phyloP scores from a whole-genome alignment of 1,284 basidiomycete genomes.

The Leccinum subrobustum region DNA sequence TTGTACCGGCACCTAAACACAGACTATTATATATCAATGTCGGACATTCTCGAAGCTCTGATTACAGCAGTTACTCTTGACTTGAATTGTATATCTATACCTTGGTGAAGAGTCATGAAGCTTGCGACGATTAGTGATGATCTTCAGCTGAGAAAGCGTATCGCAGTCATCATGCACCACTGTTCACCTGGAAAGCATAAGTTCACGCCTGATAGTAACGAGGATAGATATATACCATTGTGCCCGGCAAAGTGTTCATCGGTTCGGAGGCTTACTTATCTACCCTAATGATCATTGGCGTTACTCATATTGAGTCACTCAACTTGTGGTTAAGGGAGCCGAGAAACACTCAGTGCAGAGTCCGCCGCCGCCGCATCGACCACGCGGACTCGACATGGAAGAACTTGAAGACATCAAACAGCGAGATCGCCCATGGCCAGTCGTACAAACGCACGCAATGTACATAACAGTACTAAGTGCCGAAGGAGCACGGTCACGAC shows the following conservation, averaged over 20 bases:
- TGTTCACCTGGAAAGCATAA: not conserved
- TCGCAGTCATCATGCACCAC: not conserved
- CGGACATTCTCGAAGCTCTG: not conserved
- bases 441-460: not conserved
- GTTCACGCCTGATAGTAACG: not conserved
- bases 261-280: not conserved
- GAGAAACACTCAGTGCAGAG: not conserved
- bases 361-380: not conserved
- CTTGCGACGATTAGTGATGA: not conserved
- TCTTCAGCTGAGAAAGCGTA: not conserved
- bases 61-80: not conserved
- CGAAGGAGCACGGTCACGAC: not conserved
- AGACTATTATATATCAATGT: constrained; percentile 2
- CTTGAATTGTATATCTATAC: not conserved
- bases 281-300: not conserved
- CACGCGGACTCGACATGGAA: not conserved
- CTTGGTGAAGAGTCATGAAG: not conserved
- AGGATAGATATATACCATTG: not conserved
- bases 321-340: not conserved
- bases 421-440: not conserved
- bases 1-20: not conserved
- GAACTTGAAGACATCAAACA: not conserved
- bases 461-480: not conserved
- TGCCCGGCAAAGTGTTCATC: not conserved
- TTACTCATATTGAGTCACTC: not conserved